phyloP scores from a whole-genome alignment of 768 basidiomycete genomes.

The Calocybe gangraenosa region DNA sequence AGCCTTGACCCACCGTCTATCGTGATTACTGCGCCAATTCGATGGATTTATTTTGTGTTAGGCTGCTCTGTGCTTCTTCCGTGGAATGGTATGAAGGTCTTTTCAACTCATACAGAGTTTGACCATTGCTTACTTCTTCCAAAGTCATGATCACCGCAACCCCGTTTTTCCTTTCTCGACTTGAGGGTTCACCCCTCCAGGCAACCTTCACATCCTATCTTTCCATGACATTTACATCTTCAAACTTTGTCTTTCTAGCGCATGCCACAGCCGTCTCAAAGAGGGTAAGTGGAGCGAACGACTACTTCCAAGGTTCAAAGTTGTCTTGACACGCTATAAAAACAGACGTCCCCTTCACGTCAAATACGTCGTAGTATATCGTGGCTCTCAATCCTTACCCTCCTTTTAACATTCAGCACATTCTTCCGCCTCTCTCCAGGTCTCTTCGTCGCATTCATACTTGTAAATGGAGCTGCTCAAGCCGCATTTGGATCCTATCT shows the following conservation, averaged over 20 bases:
- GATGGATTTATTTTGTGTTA: conserved; percentile 56
- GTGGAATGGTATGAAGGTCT: conserved; percentile 73
- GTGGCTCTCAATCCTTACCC: conserved; percentile 47
- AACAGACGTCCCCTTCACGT: conserved; percentile 55
- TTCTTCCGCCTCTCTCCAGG: conserved; percentile 49
- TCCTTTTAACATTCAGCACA: conserved; percentile 64
- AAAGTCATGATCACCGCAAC: conserved; percentile 83
- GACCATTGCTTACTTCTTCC: not conserved
- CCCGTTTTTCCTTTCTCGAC: conserved; percentile 72
- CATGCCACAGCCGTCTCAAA: conserved; percentile 70
- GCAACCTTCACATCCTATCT: conserved; percentile 65
- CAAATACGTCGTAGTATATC: conserved; percentile 51
- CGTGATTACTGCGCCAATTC: conserved; percentile 37
- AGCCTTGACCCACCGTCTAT: conserved; percentile 24
- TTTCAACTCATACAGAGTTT: not conserved
- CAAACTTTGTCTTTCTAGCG: conserved; percentile 67
- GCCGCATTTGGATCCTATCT: conserved; percentile 68
- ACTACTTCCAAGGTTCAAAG: not conserved
- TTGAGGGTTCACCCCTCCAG: conserved; percentile 55
- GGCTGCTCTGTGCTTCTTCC: conserved; percentile 75
- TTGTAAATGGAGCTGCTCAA: conserved; percentile 56
- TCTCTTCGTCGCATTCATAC: conserved; percentile 61
- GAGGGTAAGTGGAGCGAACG: conserved; percentile 40
- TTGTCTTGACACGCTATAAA: not conserved
- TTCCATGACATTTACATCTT: conserved; percentile 55